Base-by-base conservation (phyloP, 2,329 filamentous ascomycete species). In the Neofusicoccum laricinum region DNA sequence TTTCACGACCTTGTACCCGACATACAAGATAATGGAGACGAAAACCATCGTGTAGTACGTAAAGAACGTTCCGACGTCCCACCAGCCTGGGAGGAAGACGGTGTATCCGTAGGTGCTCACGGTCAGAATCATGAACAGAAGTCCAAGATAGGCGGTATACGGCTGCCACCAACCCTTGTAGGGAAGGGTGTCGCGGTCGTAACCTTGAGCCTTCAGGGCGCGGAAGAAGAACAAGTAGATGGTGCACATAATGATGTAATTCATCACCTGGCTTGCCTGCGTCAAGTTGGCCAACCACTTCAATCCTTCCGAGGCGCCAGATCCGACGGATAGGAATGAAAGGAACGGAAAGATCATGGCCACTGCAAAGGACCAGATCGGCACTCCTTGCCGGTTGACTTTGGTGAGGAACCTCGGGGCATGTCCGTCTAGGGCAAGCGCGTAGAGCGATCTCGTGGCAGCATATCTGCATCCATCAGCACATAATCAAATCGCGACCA, bases 1-100 rank as follows among this genome's bases (percentile, higher is more conserved):
- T 77, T 87, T 86, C 72, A 86, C 19, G 1, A 90, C 7, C 76
- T 91, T 91, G 86, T 87, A 91, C 69, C 80, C 79, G 19, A 82
- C 61, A 71, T 84, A 89, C 32, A 86, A 75, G 40, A 85, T 71
- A 17, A 75, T 75, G 19, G 53, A 67, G 49, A 57, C 51, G 41
- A 48, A 65, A 36, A 66, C 78, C 68, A 86, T 76, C 38, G 85
- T 82, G 68, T 86, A 86, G 66, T 82, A 83, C 58, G 84, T 79
- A 34, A 86, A 81, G 68, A 86, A 86, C 8, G 76, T 77, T 1
- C 80, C 79, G 0, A 79, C 76, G 36, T 78, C 78, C 67, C 84
- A 86, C 51, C 65, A 67, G 14, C 75, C 75, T 0, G 82, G 82
- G 46, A 77, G 77, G 61, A 86, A 82, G 2, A 81, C 82, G 4